Evolutionary conservation across 768 basidiomycete genomes (phyloP).

Genomic region (Boletus subcaerulescens): DNA sequence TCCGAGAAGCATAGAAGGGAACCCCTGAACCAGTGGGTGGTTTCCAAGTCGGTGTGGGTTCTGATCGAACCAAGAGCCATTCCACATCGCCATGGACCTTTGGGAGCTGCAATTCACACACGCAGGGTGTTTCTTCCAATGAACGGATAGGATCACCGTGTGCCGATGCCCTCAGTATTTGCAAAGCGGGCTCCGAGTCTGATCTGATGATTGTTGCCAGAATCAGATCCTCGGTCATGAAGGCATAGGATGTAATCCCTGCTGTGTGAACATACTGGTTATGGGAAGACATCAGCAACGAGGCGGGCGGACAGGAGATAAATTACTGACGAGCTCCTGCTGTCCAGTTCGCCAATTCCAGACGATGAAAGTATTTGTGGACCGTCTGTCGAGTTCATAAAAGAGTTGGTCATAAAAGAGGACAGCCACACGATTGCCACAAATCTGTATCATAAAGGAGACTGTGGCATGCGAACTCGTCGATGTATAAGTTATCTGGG

Average conservation of each 20-base stretch:
- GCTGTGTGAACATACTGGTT: constrained; percentile 18
- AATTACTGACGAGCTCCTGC: constrained; percentile 26
- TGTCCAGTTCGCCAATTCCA: constrained; percentile 36
- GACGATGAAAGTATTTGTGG: constrained; percentile 21
- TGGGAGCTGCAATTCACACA: constrained; percentile 30
- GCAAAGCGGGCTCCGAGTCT: constrained; percentile 7
- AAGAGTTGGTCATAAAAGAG: constrained; percentile 15
- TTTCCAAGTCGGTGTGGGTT: constrained; percentile 31
- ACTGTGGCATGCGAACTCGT: not conserved
- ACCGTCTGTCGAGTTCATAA: not conserved
- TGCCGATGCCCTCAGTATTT: constrained; percentile 18
- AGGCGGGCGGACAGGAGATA: not conserved
- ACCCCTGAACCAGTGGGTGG: constrained; percentile 4
- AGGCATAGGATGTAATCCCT: constrained; percentile 33
- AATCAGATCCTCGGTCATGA: constrained; percentile 32
- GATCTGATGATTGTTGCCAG: constrained; percentile 17
- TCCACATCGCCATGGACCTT: constrained; percentile 8
- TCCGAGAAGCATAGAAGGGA: constrained; percentile 26
- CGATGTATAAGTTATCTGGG: constrained; percentile 15
- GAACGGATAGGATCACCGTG: not conserved
- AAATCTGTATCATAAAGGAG: constrained; percentile 31
- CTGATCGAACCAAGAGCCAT: constrained; percentile 32
- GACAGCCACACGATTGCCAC: constrained; percentile 29
- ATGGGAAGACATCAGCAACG: not conserved
- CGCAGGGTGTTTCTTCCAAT: constrained; percentile 12